These are phyloP conservation scores for Galerina marginata DNA, from an alignment of 768 basidiomycete genomes.

Conservation along the genomic window DNA sequence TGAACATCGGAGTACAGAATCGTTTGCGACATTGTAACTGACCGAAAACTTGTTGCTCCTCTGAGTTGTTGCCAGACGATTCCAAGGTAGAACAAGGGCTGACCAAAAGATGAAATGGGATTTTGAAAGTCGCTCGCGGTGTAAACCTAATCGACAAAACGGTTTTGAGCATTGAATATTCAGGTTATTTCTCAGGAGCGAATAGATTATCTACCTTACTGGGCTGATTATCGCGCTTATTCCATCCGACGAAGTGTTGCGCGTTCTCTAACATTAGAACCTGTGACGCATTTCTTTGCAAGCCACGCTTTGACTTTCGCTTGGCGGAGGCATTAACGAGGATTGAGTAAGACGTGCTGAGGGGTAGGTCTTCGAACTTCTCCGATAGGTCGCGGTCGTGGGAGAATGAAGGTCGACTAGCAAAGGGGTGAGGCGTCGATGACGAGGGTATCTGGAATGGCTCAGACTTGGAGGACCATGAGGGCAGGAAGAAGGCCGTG, in stretches of 20 bases:
- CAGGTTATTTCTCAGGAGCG: no score
- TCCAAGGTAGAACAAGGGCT: background rate
- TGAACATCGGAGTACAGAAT: background rate
- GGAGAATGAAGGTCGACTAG: background rate
- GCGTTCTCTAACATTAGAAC: conserved; percentile 7
- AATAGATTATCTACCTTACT: background rate
- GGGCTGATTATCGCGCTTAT: conserved; percentile 3
- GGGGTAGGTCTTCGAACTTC: background rate
- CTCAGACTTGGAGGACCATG: no score
- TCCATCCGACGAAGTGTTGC: conserved; percentile 6
- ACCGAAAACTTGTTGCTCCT: conserved; percentile 1
- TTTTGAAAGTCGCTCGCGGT: background rate
- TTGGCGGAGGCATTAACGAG: conserved; percentile 1
- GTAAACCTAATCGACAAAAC: no score
- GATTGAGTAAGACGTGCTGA: conserved; percentile 10
- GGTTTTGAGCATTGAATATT: no score
- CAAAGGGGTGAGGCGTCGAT: background rate
- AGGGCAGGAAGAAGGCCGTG: no score
- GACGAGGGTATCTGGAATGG: background rate
- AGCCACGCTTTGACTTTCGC: conserved; percentile 9
- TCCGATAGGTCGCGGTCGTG: conserved; percentile 2
- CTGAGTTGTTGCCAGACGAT: conserved; percentile 6
- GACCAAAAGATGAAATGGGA: background rate
- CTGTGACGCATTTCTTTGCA: conserved; percentile 2
- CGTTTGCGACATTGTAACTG: background rate